phyloP scores from a whole-genome alignment of 2,329 filamentous ascomycete species.

The Corniculantispora saksenae region DNA sequence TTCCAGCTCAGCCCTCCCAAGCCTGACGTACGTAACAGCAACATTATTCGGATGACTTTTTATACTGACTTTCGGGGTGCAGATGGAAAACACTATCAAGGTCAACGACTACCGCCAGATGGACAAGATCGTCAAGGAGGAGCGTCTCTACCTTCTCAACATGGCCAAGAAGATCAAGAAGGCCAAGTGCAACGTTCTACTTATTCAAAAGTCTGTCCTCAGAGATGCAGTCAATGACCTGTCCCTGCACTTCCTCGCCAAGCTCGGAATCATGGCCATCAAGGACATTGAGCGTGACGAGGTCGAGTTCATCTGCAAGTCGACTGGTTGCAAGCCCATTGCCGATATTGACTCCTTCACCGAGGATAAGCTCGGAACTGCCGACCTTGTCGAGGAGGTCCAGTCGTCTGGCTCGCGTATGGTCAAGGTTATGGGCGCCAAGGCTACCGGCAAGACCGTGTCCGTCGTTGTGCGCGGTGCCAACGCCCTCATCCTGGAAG shows the following conservation, averaged over 20 bases:
- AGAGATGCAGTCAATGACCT: conserved; percentile 97
- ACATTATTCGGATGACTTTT: background rate
- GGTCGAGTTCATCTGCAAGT: conserved; percentile 99
- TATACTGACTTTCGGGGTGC: conserved; percentile 26
- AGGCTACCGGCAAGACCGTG: conserved; percentile 80
- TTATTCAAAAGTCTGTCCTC: conserved; percentile 98
- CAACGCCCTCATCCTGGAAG: conserved; percentile 91
- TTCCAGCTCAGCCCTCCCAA: conserved; percentile 98
- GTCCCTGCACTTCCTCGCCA: conserved; percentile 94
- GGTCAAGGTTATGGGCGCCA: conserved; percentile 93
- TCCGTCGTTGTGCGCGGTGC: conserved; percentile 93
- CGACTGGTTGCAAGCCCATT: conserved; percentile 96
- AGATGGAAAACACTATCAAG: conserved; percentile 99
- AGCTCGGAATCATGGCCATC: conserved; percentile 90
- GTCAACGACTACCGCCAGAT: conserved; percentile 99
- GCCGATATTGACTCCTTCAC: conserved; percentile 98
- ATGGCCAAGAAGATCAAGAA: conserved; percentile 99
- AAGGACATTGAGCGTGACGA: conserved; percentile 99
- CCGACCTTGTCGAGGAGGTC: conserved; percentile 91
- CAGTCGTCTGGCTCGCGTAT: conserved; percentile 85
- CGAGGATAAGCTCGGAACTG: conserved; percentile 94
- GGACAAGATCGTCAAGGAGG: conserved; percentile 99
- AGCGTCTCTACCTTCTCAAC: conserved; percentile 95
- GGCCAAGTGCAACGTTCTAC: conserved; percentile 96
- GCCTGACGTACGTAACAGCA: conserved; percentile 71